Conservation (phyloP, 306 rosid species). For the Vigna angularis region DNA sequence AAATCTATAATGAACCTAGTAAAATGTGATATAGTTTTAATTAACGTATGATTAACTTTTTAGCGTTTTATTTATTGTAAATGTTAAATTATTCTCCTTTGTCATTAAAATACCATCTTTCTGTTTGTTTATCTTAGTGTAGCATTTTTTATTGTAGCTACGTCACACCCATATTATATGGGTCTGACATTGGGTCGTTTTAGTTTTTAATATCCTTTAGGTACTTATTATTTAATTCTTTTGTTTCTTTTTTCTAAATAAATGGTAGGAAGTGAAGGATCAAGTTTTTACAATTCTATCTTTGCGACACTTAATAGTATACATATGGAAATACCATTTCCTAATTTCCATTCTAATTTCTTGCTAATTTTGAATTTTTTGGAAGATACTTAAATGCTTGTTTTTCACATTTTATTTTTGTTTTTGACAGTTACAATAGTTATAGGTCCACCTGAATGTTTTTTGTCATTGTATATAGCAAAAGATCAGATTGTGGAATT, state of each 20-base stretch:
- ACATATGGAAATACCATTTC: background rate
- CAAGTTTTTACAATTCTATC: constrained; percentile 2
- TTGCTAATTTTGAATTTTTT: too few species aligned
- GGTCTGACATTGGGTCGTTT: background rate
- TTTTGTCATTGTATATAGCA: too few species aligned
- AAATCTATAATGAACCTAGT: background rate
- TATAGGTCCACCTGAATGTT: too few species aligned
- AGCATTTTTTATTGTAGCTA: too few species aligned
- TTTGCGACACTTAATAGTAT: constrained; percentile 24
- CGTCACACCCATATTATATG: too few species aligned
- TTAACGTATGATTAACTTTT: background rate
- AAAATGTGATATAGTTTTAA: background rate
- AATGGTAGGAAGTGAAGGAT: background rate
- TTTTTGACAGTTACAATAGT: too few species aligned
- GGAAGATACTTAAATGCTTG: too few species aligned
- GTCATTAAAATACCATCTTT: too few species aligned
- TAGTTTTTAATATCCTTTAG: background rate
- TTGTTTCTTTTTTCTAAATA: background rate
- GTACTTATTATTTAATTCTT: background rate
- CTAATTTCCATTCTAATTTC: too few species aligned
- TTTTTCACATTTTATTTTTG: too few species aligned
- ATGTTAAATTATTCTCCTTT: background rate
- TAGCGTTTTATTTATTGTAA: background rate
- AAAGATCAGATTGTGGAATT: too few species aligned
- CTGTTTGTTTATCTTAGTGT: too few species aligned